Evolutionary conservation across 306 rosid species (phyloP).

Genomic region (Abrus precatorius): DNA sequence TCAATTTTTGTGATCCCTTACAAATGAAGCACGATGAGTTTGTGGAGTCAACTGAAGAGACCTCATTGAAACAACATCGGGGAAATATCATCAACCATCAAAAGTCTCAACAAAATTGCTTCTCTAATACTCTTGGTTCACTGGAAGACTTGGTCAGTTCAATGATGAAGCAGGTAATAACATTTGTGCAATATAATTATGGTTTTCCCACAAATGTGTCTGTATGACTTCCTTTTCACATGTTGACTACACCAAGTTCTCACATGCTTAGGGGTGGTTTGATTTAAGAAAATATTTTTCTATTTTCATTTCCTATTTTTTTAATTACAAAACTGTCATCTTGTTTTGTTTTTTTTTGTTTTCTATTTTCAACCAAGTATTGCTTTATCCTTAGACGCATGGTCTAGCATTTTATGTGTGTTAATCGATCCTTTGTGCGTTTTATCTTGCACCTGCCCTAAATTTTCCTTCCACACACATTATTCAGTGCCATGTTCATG

Average conservation of each 20-base stretch:
- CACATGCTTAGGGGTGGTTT: conserved; percentile 16
- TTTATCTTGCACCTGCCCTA: neutral
- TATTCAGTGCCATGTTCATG: conserved; percentile 38
- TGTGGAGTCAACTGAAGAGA: conserved; percentile 51
- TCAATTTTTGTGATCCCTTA: conserved; percentile 55
- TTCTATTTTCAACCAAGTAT: neutral
- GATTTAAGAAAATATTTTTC: too few relatives aligned
- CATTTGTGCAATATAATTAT: conserved; percentile 29
- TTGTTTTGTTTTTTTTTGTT: too few relatives aligned
- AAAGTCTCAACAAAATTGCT: conserved; percentile 57
- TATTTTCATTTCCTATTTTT: too few relatives aligned
- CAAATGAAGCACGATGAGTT: conserved; percentile 61
- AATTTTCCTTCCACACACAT: conserved; percentile 14
- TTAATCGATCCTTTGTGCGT: neutral
- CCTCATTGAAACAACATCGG: conserved; percentile 53
- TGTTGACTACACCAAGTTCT: neutral
- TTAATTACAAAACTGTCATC: too few relatives aligned
- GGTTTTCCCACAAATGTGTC: conserved; percentile 23
- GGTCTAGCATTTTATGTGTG: neutral
- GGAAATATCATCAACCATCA: conserved; percentile 65
- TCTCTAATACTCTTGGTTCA: conserved; percentile 69
- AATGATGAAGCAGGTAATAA: conserved; percentile 80
- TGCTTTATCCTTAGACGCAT: neutral
- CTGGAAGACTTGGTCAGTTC: conserved; percentile 82
- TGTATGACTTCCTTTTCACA: conserved; percentile 12